These are phyloP conservation scores for Candida mesenterica DNA, from an alignment of 1,139 yeast genomes.

Conservation along the genomic window DNA sequence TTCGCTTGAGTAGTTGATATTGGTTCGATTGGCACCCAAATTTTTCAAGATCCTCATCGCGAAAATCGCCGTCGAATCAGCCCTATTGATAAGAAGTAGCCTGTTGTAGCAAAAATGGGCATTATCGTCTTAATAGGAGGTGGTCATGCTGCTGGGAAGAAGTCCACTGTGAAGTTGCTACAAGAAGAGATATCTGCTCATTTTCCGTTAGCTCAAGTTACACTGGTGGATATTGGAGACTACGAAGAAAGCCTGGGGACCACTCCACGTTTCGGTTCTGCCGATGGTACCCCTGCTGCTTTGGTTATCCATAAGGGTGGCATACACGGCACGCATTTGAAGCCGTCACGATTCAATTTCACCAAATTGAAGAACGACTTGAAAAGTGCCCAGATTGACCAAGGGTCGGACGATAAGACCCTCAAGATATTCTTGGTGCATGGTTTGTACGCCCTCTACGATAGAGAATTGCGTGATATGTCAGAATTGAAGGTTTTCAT, in stretches of 20 bases:
- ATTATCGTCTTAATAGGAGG: slow-evolving; percentile 65
- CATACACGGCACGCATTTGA: slow-evolving; percentile 22
- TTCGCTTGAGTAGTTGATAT: not conserved
- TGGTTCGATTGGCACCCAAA: not conserved
- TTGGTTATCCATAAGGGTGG: slow-evolving; percentile 27
- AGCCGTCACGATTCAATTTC: slow-evolving; percentile 44
- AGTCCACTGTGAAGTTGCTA: slow-evolving; percentile 35
- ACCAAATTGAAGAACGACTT: slow-evolving; percentile 21
- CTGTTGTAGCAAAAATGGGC: no score
- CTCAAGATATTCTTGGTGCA: slow-evolving; percentile 56
- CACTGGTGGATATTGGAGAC: slow-evolving; percentile 27
- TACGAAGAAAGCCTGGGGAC: slow-evolving; percentile 18
- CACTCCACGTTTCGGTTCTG: slow-evolving; percentile 9
- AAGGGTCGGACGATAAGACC: not conserved
- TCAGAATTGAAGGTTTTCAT: slow-evolving; percentile 72
- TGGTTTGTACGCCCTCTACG: slow-evolving; percentile 80
- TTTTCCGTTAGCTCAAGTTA: slow-evolving; percentile 21
- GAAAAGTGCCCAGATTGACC: slow-evolving; percentile 9
- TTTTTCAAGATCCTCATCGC: slow-evolving; percentile 1
- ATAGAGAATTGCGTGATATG: slow-evolving; percentile 52
- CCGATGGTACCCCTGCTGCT: slow-evolving; percentile 29
- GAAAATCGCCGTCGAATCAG: not conserved
- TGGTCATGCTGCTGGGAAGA: slow-evolving; percentile 72
- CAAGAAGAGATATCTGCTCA: slow-evolving; percentile 24
- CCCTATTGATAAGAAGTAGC: no score